Conservation (phyloP, 352 stramenopile genomes). For the Phytophthora hibernalis region DNA sequence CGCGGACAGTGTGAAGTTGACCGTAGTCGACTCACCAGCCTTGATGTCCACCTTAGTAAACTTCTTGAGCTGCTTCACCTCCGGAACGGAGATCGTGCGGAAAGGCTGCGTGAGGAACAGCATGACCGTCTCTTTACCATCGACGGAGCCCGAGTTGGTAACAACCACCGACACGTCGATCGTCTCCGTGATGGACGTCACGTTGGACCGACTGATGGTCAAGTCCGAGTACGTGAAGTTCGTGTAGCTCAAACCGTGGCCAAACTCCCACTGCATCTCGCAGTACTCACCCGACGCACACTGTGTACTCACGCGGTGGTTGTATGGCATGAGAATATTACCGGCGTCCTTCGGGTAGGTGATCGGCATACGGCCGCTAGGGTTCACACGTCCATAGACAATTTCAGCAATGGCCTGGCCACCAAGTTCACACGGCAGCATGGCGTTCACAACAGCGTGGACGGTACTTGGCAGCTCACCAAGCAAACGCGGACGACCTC, state of each 20-base stretch:
- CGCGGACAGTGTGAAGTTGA: conserved; percentile 49
- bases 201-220: conserved; percentile 39
- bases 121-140: conserved; percentile 77
- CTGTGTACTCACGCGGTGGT: conserved; percentile 61
- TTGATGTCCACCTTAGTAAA: conserved; percentile 76
- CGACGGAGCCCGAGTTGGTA: conserved; percentile 60
- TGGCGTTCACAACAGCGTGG: conserved; percentile 78
- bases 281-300: conserved; percentile 54
- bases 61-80: conserved; percentile 83
- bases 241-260: conserved; percentile 70
- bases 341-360: conserved; percentile 76
- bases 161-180: conserved; percentile 66
- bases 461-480: conserved; percentile 53
- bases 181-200: conserved; percentile 38
- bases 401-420: conserved; percentile 88
- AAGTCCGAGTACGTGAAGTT: conserved; percentile 62
- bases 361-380: conserved; percentile 83
- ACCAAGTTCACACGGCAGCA: conserved; percentile 77
- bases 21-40: conserved; percentile 40
- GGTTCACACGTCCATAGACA: conserved; percentile 80
- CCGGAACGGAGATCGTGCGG: conserved; percentile 62
- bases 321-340: conserved; percentile 75
- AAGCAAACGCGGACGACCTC: conserved; percentile 81
- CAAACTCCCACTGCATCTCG: conserved; percentile 70
- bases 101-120: conserved; percentile 77